These are phyloP conservation scores for Trichosporon coremiiforme DNA, from an alignment of 1,284 basidiomycete genomes.

Conservation along the genomic window DNA sequence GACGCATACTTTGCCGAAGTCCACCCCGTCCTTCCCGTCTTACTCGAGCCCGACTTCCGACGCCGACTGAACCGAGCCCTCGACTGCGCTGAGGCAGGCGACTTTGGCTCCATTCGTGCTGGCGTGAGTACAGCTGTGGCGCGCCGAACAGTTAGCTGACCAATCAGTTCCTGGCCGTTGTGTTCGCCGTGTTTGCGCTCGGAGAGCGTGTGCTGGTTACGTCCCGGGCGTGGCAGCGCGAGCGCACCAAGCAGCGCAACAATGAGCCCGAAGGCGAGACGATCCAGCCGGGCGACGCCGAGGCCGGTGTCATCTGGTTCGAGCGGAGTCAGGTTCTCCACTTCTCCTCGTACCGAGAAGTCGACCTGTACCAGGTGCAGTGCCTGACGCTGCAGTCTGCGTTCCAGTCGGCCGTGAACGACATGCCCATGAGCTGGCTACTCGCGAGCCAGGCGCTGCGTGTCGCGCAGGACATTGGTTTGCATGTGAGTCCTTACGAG, in stretches of 20 bases:
- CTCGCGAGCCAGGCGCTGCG: constrained; percentile 83
- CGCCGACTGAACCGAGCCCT: constrained; percentile 70
- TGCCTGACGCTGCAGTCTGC: constrained; percentile 82
- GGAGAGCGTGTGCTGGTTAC: constrained; percentile 63
- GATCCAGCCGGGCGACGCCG: constrained; percentile 49
- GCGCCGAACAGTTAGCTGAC: constrained; percentile 53
- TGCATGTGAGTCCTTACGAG: constrained; percentile 67
- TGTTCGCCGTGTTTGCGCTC: constrained; percentile 80
- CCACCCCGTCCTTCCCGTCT: constrained; percentile 79
- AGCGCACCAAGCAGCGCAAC: constrained; percentile 61
- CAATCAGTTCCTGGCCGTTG: constrained; percentile 78
- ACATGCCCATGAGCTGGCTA: constrained; percentile 86
- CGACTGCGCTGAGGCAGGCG: constrained; percentile 59
- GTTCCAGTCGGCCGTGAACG: constrained; percentile 84
- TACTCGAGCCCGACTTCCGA: constrained; percentile 79
- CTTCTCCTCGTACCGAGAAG: constrained; percentile 79
- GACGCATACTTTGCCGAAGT: constrained; percentile 79
- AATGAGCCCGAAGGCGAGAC: constrained; percentile 36
- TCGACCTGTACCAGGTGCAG: constrained; percentile 79
- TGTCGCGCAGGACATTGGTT: constrained; percentile 80
- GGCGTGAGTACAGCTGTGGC: constrained; percentile 25
- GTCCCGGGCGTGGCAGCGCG: constrained; percentile 64
- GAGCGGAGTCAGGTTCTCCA: constrained; percentile 73
- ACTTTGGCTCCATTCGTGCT: constrained; percentile 29
- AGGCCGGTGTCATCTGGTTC: constrained; percentile 53